Evolutionary conservation across 495 filamentous ascomycete species (phyloP), one percentile per base, ranked within the genome.

Genomic region (Penicillium crystallinum): DNA sequence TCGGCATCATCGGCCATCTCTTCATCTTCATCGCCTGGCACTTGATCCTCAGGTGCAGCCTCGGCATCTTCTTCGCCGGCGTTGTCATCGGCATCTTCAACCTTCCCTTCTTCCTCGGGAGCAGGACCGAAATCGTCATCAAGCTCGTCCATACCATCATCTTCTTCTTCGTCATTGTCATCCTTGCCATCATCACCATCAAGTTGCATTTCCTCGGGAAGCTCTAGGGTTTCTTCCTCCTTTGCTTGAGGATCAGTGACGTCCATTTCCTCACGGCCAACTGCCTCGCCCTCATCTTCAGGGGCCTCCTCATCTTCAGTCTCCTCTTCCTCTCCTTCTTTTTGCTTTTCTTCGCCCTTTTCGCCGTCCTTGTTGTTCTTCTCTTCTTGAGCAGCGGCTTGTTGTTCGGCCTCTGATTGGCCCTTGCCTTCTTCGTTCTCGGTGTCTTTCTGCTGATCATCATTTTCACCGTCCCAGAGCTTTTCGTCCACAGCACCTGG

Each of bases 401-500:
- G 80, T 55, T 88, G 77, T 46, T 89, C 82, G 15, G 85, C 75
- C 44, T 83, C 76, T 46, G 77, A 66, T 51, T 81, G 76, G 15
- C 87, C 86, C 58, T 84, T 82, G 9, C 78, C 73, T 56, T 86
- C 75, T 54, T 90, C 79, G n/a, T 83, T 87, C 55, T 89, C 77
- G 43, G 90, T 87, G 40, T 96, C 89, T 58, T 92, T 91, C 46
- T 90, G 84, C 25, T 86, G 75, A 14, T 90, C 85, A 43, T 89
- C 86, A 15, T 79, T 82, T 37, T 81, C 81, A 8, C 87, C 91
- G 68, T 97, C 90, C 93, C 93, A 98, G 75, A 97, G 86, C 73
- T 97, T 97, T 70, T 98, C 93, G 65, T 98, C 93, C 1, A 98
- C 85, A 14, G 91, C 89, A 15, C 82, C 85, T 6, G 89, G 84